Evolutionary conservation across 768 basidiomycete species (phyloP), one percentile per base, ranked within the genome.

Genomic region (Pisolithus marmoratus): DNA sequence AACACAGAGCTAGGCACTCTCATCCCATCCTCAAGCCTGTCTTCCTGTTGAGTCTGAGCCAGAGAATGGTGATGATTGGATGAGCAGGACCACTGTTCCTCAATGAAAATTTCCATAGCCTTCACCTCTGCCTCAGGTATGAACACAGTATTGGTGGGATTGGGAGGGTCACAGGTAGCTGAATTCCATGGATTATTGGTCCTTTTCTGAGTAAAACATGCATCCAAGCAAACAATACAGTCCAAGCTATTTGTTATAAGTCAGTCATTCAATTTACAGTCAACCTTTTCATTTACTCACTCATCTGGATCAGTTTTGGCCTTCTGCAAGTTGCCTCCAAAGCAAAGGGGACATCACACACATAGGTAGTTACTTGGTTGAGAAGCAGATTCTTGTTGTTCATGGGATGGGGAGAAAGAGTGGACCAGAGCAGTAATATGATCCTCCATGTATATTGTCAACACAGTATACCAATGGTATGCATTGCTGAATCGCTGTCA

Each of bases 171-270:
- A 2, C 31, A 55, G 3, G 41, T 27, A n/a, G 54, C 34, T 2
- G 53, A 41, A 26, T 52, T 52, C 9, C 40, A 22, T 26, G 55
- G 56, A 34, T 59, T 56, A 6, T 60, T 61, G 11, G 23, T 41
- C 12, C 49, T 5, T 38, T 71, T 69, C 49, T 72, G 70, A 4
- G 57, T 66, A 49, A 72, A 72, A 46, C 63, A 68, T 0, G 65
- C 66, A 58, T 72, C 70, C 4, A 65, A 8, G 41, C 65, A 70
- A 15, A 68, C 63, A 42, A 68, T 55, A 12, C 59, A 51, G 55
- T 70, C 66, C 23, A 57, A 42, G 2, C 67, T 67, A 23, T 27
- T 11, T n/a, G n/a, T 29, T 42, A 37, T 17, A 29, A 36, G 46
- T 34, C 31, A 37, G 26, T 1, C 4, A 17, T 36, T 15, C 26